Evolutionary conservation across 805 yeast species (phyloP), one percentile per base, ranked within the genome.

Genomic region (Kluyveromyces wickerhamii): DNA sequence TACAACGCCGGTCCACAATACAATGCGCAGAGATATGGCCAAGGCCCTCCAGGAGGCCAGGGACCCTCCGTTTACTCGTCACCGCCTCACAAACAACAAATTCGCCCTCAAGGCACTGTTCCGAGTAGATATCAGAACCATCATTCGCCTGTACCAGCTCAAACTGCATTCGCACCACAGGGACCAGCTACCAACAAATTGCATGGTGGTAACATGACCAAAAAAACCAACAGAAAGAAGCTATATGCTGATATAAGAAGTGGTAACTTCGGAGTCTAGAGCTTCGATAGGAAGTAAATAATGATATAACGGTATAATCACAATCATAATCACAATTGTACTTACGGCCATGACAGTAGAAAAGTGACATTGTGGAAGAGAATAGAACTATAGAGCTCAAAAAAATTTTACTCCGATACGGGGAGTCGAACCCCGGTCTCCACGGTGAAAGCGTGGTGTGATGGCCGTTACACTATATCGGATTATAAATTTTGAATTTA

Each of bases 221-320:
- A 60, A 34, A 60, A 52, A 16, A 56, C 63, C 22, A 72, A 72
- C 45, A 74, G 77, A 47, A 78, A 73, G 27, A 65, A 69, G 35
- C 63, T 81, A 29, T 67, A 86, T 45, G 69, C 74, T 34, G 83
- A 84, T 2, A 66, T 81, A 32, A 71, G 72, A 48, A 74, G 72
- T 37, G 82, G 81, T 20, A 69, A 69, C 36, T 81, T 79, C 59
- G 89, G 89, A 29, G 78, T 81, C 23, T 79, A 58, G 41, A n/a
- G n/a, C n/a, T n/a, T n/a, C n/a, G n/a, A n/a, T n/a, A n/a, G n/a
- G n/a, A n/a, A n/a, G n/a, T n/a, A n/a, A n/a, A n/a, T n/a, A n/a
- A n/a, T n/a, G n/a, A n/a, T n/a, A n/a, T n/a, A n/a, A n/a, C n/a
- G n/a, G n/a, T n/a, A n/a, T n/a, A n/a, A n/a, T n/a, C n/a, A n/a